phyloP scores from a whole-genome alignment of 2,329 filamentous ascomycete species.

The Aspergillus fructus region DNA sequence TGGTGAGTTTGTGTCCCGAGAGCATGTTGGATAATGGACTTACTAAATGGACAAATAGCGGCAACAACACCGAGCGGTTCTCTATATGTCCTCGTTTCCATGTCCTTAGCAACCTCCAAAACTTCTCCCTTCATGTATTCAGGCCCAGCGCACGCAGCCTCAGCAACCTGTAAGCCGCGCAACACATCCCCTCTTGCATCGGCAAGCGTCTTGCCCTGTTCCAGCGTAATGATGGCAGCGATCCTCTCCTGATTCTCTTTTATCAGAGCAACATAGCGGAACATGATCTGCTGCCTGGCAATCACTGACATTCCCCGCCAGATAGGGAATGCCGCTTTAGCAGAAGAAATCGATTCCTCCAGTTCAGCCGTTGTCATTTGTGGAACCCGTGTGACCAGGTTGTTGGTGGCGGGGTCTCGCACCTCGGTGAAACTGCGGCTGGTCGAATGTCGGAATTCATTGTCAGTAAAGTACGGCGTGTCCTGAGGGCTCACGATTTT shows the following conservation, averaged over 20 bases:
- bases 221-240: constrained; percentile 64
- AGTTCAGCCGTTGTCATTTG: constrained; percentile 65
- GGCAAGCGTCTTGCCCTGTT: constrained; percentile 68
- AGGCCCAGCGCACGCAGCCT: constrained; percentile 67
- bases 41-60: constrained; percentile 66
- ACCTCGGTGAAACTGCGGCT: constrained; percentile 64
- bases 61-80: constrained; percentile 65
- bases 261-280: constrained; percentile 64
- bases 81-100: constrained; percentile 66
- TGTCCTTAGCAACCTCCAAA: constrained; percentile 67
- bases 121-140: constrained; percentile 65
- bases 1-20: constrained; percentile 19
- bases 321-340: constrained; percentile 61
- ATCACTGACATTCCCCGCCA: constrained; percentile 64
- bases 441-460: constrained; percentile 60
- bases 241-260: constrained; percentile 65
- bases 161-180: constrained; percentile 65
- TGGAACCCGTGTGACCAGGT: constrained; percentile 64
- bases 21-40: constrained; percentile 27
- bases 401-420: constrained; percentile 65
- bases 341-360: constrained; percentile 60
- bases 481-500: constrained; percentile 52
- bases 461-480: constrained; percentile 65
- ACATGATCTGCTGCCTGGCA: constrained; percentile 63
- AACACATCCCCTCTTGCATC: constrained; percentile 66